Percentiles rank a stretch among this genome's conserved stretches.
Conservation (phyloP, 169 alveolate species). For the Eimeria praecox region DNA sequence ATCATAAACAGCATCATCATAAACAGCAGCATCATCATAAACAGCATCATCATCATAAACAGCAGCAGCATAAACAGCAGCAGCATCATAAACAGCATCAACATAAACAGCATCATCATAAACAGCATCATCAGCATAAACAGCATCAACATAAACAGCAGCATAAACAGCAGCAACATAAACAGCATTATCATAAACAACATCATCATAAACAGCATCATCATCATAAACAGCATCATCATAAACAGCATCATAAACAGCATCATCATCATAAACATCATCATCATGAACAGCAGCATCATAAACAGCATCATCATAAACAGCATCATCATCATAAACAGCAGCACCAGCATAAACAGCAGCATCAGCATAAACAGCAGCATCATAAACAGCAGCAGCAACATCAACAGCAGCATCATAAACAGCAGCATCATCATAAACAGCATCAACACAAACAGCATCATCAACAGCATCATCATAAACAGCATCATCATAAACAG, state of each 20-base stretch:
- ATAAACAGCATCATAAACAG: constrained; percentile 50
- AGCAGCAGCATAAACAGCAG: constrained; percentile 73
- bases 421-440: no score
- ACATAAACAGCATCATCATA: neutral
- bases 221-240: constrained; percentile 37
- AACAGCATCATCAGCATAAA: constrained; percentile 18
- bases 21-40: constrained; percentile 46
- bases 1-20: constrained; percentile 8
- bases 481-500: no score
- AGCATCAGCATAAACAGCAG: no score
- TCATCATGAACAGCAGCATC: no score
- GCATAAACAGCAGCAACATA: constrained; percentile 59
- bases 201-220: neutral
- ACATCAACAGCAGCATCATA: no score
- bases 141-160: constrained; percentile 46
- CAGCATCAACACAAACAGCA: no score
- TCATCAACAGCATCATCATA: no score
- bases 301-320: no score
- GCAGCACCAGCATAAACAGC: no score
- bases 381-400: no score
- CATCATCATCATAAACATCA: no score
- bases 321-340: no score
- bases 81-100: constrained; percentile 14
- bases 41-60: constrained; percentile 32
- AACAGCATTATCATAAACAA: constrained; percentile 6